Evolutionary conservation across 192 early-diverging fungal species (phyloP).

Genomic region (Dissophora ornata): DNA sequence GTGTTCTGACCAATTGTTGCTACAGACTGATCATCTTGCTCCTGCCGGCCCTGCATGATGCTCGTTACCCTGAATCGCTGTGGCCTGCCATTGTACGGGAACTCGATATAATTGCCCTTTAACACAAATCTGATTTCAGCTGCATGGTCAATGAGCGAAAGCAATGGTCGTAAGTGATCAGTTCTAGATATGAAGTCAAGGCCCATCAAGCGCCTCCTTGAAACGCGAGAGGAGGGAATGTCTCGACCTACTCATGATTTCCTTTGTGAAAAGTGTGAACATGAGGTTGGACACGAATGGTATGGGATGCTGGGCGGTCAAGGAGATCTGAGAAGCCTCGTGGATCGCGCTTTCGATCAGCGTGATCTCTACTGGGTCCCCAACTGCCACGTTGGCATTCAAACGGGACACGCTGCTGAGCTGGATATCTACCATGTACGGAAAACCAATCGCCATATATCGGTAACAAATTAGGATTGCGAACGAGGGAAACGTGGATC

Average conservation of each 20-base stretch:
- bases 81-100: slow-evolving; percentile 64
- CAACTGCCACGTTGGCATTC: slow-evolving; percentile 62
- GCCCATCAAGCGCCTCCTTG: too few species aligned
- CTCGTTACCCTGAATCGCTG: slow-evolving; percentile 58
- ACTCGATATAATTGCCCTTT: slow-evolving; percentile 61
- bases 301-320: slow-evolving; percentile 48
- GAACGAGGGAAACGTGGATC: background rate
- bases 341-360: slow-evolving; percentile 40
- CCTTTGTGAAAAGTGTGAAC: slow-evolving; percentile 67
- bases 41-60: slow-evolving; percentile 19
- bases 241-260: slow-evolving; percentile 73
- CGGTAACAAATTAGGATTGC: background rate
- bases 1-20: slow-evolving; percentile 53
- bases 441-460: background rate
- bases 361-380: slow-evolving; percentile 49
- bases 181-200: too few species aligned
- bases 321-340: slow-evolving; percentile 55
- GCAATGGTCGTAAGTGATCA: too few species aligned
- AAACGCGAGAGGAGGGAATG: too few species aligned
- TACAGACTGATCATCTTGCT: slow-evolving; percentile 13
- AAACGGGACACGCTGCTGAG: slow-evolving; percentile 56
- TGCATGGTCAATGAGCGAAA: too few species aligned
- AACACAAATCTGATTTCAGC: slow-evolving; percentile 70
- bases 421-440: slow-evolving; percentile 63
- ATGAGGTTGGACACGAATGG: slow-evolving; percentile 59